Evolutionary conservation across 495 filamentous ascomycete genomes (phyloP).

Genomic region (Neohortaea acidophila): DNA sequence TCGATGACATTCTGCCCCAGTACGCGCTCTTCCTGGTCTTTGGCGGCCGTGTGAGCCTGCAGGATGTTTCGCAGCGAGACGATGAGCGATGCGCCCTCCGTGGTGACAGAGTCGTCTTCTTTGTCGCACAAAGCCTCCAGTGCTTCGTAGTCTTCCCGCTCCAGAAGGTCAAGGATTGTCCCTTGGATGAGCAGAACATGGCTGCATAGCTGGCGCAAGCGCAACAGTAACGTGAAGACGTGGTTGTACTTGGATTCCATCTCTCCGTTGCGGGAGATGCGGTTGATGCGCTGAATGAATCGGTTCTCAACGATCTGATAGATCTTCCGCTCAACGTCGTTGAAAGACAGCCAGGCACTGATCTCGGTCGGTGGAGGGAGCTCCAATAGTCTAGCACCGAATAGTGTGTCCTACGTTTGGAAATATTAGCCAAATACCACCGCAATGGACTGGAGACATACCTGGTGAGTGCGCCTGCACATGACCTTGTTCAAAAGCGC

Average conservation of each 20-base stretch:
- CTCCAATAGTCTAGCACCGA: conserved; percentile 39
- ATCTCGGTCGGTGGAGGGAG: conserved; percentile 32
- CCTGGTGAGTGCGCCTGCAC: conserved; percentile 37
- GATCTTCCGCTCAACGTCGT: conserved; percentile 33
- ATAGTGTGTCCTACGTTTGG: conserved; percentile 36
- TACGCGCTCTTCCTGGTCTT: conserved; percentile 5
- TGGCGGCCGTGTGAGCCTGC: neutral
- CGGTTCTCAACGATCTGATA: conserved; percentile 31
- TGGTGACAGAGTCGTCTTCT: conserved; percentile 8
- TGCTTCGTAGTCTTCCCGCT: conserved; percentile 27
- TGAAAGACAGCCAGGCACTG: conserved; percentile 31
- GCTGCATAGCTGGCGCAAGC: conserved; percentile 37
- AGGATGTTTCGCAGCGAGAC: conserved; percentile 20
- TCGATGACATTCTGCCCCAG: neutral
- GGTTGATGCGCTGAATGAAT: conserved; percentile 30
- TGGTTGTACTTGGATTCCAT: conserved; percentile 22
- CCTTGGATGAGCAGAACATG: conserved; percentile 37
- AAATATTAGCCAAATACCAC: no score
- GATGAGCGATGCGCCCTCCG: conserved; percentile 6
- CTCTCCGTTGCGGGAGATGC: conserved; percentile 14
- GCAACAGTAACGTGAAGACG: conserved; percentile 30
- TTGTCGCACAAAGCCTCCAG: conserved; percentile 17
- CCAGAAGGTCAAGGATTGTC: conserved; percentile 31
- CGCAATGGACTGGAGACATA: no score
- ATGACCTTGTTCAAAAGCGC: conserved; percentile 30